Percentiles rank a stretch among this genome's conserved stretches.
Conservation (phyloP, 768 basidiomycete species). For the Floccularia luteovirens region DNA sequence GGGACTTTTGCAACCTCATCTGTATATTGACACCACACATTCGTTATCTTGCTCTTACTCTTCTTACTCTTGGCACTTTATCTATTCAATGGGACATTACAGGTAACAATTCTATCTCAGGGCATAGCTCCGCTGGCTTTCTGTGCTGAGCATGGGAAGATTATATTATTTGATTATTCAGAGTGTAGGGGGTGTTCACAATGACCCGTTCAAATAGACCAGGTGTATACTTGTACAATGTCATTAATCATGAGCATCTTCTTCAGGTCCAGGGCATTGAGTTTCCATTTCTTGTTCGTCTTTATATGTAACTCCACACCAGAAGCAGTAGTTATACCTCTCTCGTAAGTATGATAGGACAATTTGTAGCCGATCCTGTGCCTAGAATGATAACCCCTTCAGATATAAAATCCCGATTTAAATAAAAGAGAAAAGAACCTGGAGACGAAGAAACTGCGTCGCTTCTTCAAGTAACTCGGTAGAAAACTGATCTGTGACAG, state of each 20-base stretch:
- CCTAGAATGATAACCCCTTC: conserved; percentile 31
- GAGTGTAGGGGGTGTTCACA: no score
- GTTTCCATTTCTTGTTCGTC: conserved; percentile 47
- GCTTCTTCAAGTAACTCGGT: conserved; percentile 61
- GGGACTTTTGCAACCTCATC: conserved; percentile 6
- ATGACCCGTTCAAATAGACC: no score
- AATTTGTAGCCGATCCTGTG: conserved; percentile 58
- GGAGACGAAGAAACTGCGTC: conserved; percentile 56
- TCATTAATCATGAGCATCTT: conserved; percentile 74
- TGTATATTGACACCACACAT: conserved; percentile 12
- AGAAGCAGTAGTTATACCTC: conserved; percentile 75
- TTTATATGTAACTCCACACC: conserved; percentile 78
- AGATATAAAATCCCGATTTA: conserved; percentile 6
- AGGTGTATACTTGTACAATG: neutral
- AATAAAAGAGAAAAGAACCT: conserved; percentile 29
- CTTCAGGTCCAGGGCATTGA: conserved; percentile 69
- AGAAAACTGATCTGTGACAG: conserved; percentile 31
- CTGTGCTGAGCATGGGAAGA: no score
- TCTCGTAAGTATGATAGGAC: conserved; percentile 70
- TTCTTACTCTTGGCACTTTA: conserved; percentile 4
- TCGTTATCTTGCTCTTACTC: neutral
- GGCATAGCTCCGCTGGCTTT: no score
- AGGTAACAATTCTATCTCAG: no score
- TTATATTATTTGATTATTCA: no score
- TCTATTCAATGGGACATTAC: neutral